A percentile compares a stretch with the other conserved stretches of the same genome.
These are phyloP conservation scores for Chamaecyparis obtusa DNA, from an alignment of 75 land plant species.

Conservation along the genomic window DNA sequence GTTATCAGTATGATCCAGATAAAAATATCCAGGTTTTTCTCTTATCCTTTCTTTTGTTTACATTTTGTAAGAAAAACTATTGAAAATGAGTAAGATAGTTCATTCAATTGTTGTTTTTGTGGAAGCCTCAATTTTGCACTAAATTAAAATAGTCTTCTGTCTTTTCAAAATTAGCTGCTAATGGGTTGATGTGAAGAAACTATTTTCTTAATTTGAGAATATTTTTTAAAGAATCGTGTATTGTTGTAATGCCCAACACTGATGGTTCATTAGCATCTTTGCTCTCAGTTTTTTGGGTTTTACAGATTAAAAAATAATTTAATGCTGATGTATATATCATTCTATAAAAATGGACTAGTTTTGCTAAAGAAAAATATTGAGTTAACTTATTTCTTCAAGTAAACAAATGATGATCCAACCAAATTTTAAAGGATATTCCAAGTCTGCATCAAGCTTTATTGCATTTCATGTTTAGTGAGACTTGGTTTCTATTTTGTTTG, in stretches of 20 bases:
- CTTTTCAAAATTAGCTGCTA: neutral
- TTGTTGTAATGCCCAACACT: neutral
- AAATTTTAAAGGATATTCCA: neutral
- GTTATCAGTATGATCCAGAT: conserved; percentile 99
- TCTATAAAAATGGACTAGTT: neutral
- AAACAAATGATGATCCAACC: neutral
- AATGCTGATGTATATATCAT: neutral
- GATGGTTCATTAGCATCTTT: neutral
- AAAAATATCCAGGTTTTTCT: conserved; percentile 80
- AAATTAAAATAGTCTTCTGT: neutral
- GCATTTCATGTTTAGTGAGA: neutral
- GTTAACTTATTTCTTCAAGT: neutral
- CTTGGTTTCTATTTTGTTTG: neutral
- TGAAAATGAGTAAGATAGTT: neutral
- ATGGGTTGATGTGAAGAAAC: neutral
- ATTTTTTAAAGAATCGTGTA: neutral
- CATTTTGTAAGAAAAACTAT: neutral
- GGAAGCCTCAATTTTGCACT: neutral
- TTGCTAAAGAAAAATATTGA: neutral
- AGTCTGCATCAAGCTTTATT: neutral
- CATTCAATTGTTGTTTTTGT: neutral
- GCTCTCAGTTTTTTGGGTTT: neutral
- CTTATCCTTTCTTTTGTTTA: conserved; percentile 7
- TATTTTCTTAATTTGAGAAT: neutral
- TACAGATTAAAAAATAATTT: neutral